phyloP scores from a whole-genome alignment of 2,329 filamentous ascomycete species.

The Alternaria atra region DNA sequence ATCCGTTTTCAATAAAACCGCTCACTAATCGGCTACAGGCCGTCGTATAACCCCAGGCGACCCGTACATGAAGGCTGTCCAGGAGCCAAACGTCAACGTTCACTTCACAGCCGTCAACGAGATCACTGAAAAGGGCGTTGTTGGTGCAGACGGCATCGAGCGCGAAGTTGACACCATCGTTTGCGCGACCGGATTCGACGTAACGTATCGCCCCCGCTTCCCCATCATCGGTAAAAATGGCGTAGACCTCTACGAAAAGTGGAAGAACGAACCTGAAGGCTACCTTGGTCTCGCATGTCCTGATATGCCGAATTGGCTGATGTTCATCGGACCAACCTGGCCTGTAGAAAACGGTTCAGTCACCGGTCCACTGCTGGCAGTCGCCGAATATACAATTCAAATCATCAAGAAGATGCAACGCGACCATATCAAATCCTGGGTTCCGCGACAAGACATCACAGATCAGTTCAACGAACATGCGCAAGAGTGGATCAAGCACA shows the following conservation, averaged over 20 bases:
- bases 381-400: conserved; percentile 53
- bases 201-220: conserved; percentile 55
- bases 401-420: conserved; percentile 59
- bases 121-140: conserved; percentile 58
- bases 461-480: conserved; percentile 56
- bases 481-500: conserved; percentile 60
- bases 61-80: conserved; percentile 61
- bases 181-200: conserved; percentile 58
- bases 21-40: conserved; percentile 23
- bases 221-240: conserved; percentile 55
- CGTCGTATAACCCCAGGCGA: conserved; percentile 60
- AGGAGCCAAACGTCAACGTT: conserved; percentile 61
- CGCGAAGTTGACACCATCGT: conserved; percentile 55
- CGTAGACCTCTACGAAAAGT: conserved; percentile 52
- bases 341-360: conserved; percentile 59
- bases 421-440: conserved; percentile 55
- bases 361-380: conserved; percentile 52
- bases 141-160: conserved; percentile 55
- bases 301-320: conserved; percentile 56
- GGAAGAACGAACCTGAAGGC: conserved; percentile 51
- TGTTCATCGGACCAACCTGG: conserved; percentile 53
- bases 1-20: not conserved
- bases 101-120: conserved; percentile 59
- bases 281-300: conserved; percentile 56
- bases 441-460: conserved; percentile 53